phyloP scores from a whole-genome alignment of 306 rosid species.

The Lathyrus oleraceus region DNA sequence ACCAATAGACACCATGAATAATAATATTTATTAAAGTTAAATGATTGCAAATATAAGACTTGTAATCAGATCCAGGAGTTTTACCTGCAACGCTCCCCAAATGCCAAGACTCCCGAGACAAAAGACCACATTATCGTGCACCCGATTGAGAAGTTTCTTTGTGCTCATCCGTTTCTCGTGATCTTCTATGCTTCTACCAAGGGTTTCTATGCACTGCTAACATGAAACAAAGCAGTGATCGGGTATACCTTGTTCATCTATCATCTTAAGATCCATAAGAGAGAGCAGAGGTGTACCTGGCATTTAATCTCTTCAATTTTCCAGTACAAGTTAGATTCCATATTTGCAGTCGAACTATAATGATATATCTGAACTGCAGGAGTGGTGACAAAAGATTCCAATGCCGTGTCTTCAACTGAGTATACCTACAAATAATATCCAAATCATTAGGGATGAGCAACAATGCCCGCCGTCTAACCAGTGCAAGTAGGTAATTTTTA shows the following conservation, averaged over 20 bases:
- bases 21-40: conserved; percentile 12
- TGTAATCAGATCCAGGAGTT: conserved; percentile 30
- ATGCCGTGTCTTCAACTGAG: conserved; percentile 59
- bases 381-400: conserved; percentile 64
- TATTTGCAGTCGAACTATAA: conserved; percentile 50
- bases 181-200: conserved; percentile 48
- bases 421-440: conserved; percentile 60
- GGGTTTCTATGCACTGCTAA: conserved; percentile 63
- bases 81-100: conserved; percentile 87
- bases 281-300: conserved; percentile 56
- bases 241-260: conserved; percentile 22
- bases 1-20: neutral
- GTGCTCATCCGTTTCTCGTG: conserved; percentile 56
- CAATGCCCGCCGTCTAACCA: conserved; percentile 20
- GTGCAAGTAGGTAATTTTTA: conserved; percentile 23
- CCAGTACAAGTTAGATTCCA: conserved; percentile 37
- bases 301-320: conserved; percentile 58
- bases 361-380: conserved; percentile 49
- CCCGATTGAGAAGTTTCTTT: conserved; percentile 64
- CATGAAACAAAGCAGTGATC: conserved; percentile 36
- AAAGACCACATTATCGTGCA: conserved; percentile 72
- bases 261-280: conserved; percentile 33
- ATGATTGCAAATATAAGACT: conserved; percentile 22
- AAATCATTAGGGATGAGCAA: conserved; percentile 18
- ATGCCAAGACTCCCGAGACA: conserved; percentile 77